Evolutionary conservation across 2,329 filamentous ascomycete species (phyloP), one percentile per base, ranked within the genome.

Genomic region (Parafenestella ontariensis): DNA sequence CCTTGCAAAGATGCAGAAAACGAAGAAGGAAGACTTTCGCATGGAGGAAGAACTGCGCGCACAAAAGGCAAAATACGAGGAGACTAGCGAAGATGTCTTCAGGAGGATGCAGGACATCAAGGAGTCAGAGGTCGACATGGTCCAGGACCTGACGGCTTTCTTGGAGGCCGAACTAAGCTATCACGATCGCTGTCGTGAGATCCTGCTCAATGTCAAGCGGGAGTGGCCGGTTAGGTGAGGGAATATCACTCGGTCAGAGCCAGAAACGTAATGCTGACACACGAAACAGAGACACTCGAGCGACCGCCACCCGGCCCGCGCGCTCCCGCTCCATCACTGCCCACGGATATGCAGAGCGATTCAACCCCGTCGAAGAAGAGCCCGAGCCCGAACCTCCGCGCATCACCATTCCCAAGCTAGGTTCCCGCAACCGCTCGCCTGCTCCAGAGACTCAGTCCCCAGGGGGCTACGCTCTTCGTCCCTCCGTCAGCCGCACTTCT

Each of bases 71-170:
- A 98, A 98, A 78, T 98, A 96, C 71, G 95, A 98, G 72, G 95
- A 98, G 79, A 89, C 91, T 15, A 95, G 86, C 71, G 94, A 98
- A 71, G 94, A 98, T 68, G 93, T 98, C 49, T 85, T 89, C 66
- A 87, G 94, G 55, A 86, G 94, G 50, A 98, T 98, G 95, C 87
- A 96, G 77, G 94, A 98, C 71, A 96, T 98, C 78, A 94, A 95
- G 79, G 93, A 97, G 68, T 86, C 91, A 20, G 94, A 98, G 76
- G 83, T 82, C 39, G 94, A 98, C 60, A 92, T 88, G 69, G 85
- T 96, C 37, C 82, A 85, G 43, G 92, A 96, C 70, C 80, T 98
- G 52, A 87, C 87, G 3, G 81, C 86, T 17, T 96, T 98, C 74
- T 79, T 98, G 46, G 93, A 98, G 58, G 89, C 91, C 36, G 90